These are phyloP conservation scores for Rhodotorula kratochvilovae DNA, from an alignment of 768 basidiomycete species.

Conservation along the genomic window DNA sequence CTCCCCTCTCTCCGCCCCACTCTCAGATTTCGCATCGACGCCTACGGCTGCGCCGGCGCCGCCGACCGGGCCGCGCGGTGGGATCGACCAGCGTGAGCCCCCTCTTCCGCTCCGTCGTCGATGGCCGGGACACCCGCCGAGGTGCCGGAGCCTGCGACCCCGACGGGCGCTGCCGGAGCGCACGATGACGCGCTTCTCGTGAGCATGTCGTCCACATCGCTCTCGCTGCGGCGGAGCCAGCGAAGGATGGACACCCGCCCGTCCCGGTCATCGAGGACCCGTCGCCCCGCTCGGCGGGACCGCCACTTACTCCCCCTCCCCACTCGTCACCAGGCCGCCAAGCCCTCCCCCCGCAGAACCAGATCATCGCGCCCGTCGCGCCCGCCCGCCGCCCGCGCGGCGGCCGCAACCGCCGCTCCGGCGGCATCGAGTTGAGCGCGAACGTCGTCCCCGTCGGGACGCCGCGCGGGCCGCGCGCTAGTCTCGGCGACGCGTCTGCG, in stretches of 20 bases:
- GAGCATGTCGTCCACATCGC: background rate
- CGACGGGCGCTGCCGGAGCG: too few relatives aligned
- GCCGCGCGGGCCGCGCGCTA: background rate
- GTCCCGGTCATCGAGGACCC: background rate
- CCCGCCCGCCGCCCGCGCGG: background rate
- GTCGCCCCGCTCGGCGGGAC: background rate
- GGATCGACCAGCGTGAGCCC: slow-evolving; percentile 1
- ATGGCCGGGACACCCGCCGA: background rate
- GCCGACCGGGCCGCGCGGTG: background rate
- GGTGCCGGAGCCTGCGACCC: too few relatives aligned
- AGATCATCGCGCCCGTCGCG: background rate
- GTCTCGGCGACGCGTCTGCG: background rate
- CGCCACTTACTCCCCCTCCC: background rate
- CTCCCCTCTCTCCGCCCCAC: background rate
- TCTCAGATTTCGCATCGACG: background rate
- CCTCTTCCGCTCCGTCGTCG: background rate
- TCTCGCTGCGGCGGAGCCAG: too few relatives aligned
- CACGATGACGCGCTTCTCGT: too few relatives aligned
- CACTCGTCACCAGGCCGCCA: background rate
- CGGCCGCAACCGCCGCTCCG: background rate
- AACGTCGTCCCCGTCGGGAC: background rate
- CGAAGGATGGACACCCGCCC: too few relatives aligned
- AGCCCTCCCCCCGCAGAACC: background rate
- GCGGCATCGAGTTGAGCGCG: background rate
- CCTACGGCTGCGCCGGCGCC: background rate